Conservation (phyloP, 2,329 filamentous ascomycete species). For the Penicillium thymicola region DNA sequence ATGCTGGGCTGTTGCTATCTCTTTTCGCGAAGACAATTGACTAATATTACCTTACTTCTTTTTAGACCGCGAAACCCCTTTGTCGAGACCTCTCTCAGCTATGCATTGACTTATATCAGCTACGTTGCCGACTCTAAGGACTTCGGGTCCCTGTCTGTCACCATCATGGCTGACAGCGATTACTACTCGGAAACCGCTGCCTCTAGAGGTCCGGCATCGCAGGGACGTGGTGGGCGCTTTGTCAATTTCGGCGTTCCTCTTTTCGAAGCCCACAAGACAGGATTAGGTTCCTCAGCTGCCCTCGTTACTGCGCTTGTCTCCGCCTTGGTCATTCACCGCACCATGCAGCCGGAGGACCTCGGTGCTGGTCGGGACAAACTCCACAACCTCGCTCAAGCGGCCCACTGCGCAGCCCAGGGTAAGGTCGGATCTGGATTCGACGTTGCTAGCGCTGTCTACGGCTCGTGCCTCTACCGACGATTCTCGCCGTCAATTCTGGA, state of each 20-base stretch:
- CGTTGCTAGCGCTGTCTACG: slow-evolving; percentile 87
- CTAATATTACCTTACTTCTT: slow-evolving; percentile 4
- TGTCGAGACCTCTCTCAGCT: slow-evolving; percentile 85
- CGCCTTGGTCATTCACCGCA: slow-evolving; percentile 45
- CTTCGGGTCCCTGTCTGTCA: slow-evolving; percentile 68
- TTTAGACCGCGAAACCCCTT: slow-evolving; percentile 70
- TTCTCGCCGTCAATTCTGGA: slow-evolving; percentile 78
- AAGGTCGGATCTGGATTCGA: slow-evolving; percentile 97
- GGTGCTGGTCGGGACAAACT: slow-evolving; percentile 58
- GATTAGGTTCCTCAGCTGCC: slow-evolving; percentile 89
- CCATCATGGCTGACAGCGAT: slow-evolving; percentile 89
- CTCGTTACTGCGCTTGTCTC: slow-evolving; percentile 80
- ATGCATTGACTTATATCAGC: slow-evolving; percentile 76
- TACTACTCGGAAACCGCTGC: slow-evolving; percentile 78
- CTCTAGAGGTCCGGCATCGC: slow-evolving; percentile 32
- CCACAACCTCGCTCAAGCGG: slow-evolving; percentile 90
- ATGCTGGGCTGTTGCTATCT: slow-evolving; percentile 9
- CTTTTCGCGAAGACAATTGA: not conserved
- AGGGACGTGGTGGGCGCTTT: slow-evolving; percentile 56
- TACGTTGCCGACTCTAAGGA: slow-evolving; percentile 50
- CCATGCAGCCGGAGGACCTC: slow-evolving; percentile 42
- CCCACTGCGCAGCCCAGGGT: slow-evolving; percentile 92
- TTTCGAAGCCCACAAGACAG: slow-evolving; percentile 83
- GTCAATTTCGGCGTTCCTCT: slow-evolving; percentile 74
- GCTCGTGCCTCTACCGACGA: slow-evolving; percentile 85